Conservation (phyloP, 192 early-diverging fungal genomes). For the Backusella parvicylindrica region DNA sequence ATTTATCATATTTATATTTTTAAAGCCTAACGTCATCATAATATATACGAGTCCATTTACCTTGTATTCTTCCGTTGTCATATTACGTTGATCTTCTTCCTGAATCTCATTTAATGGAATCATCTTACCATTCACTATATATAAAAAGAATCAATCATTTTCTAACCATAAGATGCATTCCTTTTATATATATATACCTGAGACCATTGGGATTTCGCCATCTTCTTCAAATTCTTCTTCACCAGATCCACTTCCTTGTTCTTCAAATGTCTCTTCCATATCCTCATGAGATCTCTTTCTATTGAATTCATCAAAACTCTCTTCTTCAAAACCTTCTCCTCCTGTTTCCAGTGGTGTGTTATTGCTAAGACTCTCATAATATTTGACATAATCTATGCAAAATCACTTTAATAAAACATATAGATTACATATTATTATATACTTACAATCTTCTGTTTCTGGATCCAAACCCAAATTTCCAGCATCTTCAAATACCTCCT, state of each 20-base stretch:
- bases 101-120: conserved; percentile 49
- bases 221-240: conserved; percentile 21
- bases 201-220: conserved; percentile 27
- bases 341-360: conserved; percentile 18
- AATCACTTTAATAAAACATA: background rate
- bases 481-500: conserved; percentile 36
- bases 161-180: background rate
- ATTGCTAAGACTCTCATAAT: conserved; percentile 30
- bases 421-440: background rate
- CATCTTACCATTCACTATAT: conserved; percentile 38
- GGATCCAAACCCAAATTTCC: conserved; percentile 36
- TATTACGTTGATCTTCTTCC: conserved; percentile 49
- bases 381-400: conserved; percentile 25
- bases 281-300: conserved; percentile 8
- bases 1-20: background rate
- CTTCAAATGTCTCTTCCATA: conserved; percentile 12
- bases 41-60: conserved; percentile 9
- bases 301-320: conserved; percentile 11
- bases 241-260: conserved; percentile 26
- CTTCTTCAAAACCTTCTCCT: conserved; percentile 13
- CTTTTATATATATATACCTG: conserved; percentile 12
- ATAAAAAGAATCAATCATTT: background rate
- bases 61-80: conserved; percentile 57
- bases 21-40: background rate
- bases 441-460: conserved; percentile 44